These are phyloP conservation scores for Quercus agrifolia DNA, from an alignment of 306 rosid genomes.

Conservation along the genomic window DNA sequence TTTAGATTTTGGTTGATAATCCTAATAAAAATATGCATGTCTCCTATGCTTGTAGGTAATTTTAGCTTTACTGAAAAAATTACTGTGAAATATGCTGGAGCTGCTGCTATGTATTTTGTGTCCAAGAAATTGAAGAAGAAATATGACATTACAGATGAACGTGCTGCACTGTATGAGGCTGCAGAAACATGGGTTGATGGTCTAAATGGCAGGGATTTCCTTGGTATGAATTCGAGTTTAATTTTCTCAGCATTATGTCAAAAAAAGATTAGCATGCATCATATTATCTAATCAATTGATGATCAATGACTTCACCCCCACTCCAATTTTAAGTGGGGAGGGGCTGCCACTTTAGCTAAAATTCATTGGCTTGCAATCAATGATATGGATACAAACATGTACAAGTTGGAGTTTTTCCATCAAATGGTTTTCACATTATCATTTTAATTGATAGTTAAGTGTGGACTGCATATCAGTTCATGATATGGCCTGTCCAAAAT, in stretches of 20 bases:
- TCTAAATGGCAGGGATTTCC: constrained; percentile 79
- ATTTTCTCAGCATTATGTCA: not conserved
- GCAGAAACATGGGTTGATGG: constrained; percentile 97
- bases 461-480: too few species aligned
- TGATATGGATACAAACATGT: too few species aligned
- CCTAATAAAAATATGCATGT: not conserved
- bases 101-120: constrained; percentile 96
- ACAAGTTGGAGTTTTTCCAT: too few species aligned
- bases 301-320: not conserved
- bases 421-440: not conserved
- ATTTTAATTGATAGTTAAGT: not conserved
- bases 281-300: not conserved
- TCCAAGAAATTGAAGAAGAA: constrained; percentile 93
- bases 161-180: constrained; percentile 87
- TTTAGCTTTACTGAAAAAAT: constrained; percentile 70
- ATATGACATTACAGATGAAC: constrained; percentile 93
- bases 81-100: constrained; percentile 90
- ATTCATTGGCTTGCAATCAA: too few species aligned
- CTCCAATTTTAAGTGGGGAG: too few species aligned
- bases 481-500: too few species aligned
- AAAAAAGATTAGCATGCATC: constrained; percentile 13
- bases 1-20: constrained; percentile 1
- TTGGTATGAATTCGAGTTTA: constrained; percentile 51
- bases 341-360: too few species aligned
- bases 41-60: constrained; percentile 55